Percentiles rank a stretch among this genome's conserved stretches.
Conservation (phyloP, 768 basidiomycete species). For the Xerocomellus amylosporus region DNA sequence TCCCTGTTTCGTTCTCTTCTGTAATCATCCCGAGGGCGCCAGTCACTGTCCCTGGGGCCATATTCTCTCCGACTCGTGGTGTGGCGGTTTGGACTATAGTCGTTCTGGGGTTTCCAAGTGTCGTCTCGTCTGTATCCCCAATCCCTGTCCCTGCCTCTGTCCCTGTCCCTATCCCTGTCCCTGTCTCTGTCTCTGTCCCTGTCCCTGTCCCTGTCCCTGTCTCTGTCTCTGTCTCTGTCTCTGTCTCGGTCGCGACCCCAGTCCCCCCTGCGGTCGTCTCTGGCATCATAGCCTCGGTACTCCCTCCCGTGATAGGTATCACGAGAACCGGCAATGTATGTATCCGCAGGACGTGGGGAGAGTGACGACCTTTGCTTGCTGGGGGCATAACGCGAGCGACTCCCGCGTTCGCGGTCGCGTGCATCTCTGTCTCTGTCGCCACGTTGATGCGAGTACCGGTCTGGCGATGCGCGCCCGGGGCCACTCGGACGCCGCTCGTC, state of each 20-base stretch:
- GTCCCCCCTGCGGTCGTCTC: conserved; percentile 28
- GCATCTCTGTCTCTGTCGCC: conserved; percentile 27
- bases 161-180: conserved; percentile 13
- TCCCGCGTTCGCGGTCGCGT: conserved; percentile 22
- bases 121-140: conserved; percentile 17
- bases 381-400: conserved; percentile 15
- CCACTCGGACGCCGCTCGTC: conserved; percentile 26
- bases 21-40: conserved; percentile 24
- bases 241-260: conserved; percentile 21
- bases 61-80: conserved; percentile 14
- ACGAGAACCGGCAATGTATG: conserved; percentile 17
- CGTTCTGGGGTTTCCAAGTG: conserved; percentile 13
- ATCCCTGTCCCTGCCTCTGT: conserved; percentile 17
- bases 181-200: conserved; percentile 10
- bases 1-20: conserved; percentile 22
- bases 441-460: conserved; percentile 19
- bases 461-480: conserved; percentile 22
- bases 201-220: conserved; percentile 9
- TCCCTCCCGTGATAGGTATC: conserved; percentile 20
- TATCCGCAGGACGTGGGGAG: conserved; percentile 12
- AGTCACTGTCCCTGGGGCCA: conserved; percentile 12
- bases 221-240: conserved; percentile 14
- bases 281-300: conserved; percentile 16
- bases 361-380: conserved; percentile 16
- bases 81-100: conserved; percentile 19